A percentile compares a stretch with the other conserved stretches of the same genome.
phyloP scores from a whole-genome alignment of 495 filamentous ascomycete species.

The Penicillium lividum region DNA sequence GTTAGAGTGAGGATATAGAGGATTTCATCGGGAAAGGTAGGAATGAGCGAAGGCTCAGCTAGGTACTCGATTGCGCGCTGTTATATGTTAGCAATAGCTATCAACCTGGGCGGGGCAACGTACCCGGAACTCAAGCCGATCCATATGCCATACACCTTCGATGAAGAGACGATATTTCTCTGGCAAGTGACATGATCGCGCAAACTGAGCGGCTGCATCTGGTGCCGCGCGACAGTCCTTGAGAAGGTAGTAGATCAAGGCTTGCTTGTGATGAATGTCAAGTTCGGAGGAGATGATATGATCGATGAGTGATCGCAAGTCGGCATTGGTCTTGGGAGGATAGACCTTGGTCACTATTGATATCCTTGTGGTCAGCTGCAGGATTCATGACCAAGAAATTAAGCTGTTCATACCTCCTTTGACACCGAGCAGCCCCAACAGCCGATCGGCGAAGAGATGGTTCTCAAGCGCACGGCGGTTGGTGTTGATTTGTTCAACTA shows the following conservation, averaged over 20 bases:
- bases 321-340: conserved; percentile 64
- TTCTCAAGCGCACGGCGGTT: conserved; percentile 64
- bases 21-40: conserved; percentile 81
- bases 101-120: conserved; percentile 5
- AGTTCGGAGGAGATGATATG: conserved; percentile 60
- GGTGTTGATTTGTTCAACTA: conserved; percentile 57
- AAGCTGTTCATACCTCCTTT: conserved; percentile 54
- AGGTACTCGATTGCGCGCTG: conserved; percentile 70
- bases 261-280: conserved; percentile 71
- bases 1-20: conserved; percentile 64
- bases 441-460: conserved; percentile 71
- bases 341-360: conserved; percentile 59
- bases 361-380: conserved; percentile 2
- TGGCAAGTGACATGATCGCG: conserved; percentile 59
- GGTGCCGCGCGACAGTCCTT: conserved; percentile 64
- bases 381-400: background rate
- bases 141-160: conserved; percentile 79
- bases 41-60: conserved; percentile 71
- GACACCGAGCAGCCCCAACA: conserved; percentile 69
- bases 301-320: conserved; percentile 63
- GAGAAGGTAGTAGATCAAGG: conserved; percentile 77
- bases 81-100: conserved; percentile 17
- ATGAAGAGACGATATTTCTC: conserved; percentile 73
- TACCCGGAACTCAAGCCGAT: conserved; percentile 67
- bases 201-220: conserved; percentile 52